These are phyloP conservation scores for Ophiostoma sp. DNA, from an alignment of 2,329 filamentous ascomycete species.

Conservation along the genomic window DNA sequence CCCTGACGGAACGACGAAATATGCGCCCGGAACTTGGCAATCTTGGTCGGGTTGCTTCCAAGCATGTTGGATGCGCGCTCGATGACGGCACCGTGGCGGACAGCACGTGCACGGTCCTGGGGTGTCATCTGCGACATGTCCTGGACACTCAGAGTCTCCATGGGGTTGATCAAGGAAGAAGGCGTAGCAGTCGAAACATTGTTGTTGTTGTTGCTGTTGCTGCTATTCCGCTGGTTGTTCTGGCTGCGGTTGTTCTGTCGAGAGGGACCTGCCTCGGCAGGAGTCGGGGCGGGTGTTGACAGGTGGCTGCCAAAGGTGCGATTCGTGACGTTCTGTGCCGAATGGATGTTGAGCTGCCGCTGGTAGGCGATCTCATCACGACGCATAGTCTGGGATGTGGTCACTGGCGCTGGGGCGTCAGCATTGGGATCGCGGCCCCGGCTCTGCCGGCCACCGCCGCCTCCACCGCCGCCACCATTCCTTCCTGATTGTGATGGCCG, in stretches of 20 bases:
- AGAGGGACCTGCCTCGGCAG: slow-evolving; percentile 16
- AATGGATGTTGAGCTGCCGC: slow-evolving; percentile 85
- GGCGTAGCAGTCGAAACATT: background rate
- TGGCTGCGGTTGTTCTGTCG: slow-evolving; percentile 4
- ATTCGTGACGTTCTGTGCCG: slow-evolving; percentile 70
- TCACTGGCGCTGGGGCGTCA: slow-evolving; percentile 63
- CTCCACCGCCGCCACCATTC: slow-evolving; percentile 35
- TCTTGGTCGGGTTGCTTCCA: slow-evolving; percentile 67
- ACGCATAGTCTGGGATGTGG: slow-evolving; percentile 72
- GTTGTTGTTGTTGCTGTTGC: background rate
- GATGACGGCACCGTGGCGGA: slow-evolving; percentile 78
- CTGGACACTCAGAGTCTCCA: slow-evolving; percentile 49
- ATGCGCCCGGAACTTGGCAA: slow-evolving; percentile 69
- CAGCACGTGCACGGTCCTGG: slow-evolving; percentile 72
- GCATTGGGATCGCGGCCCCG: slow-evolving; percentile 82
- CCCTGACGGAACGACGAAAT: slow-evolving; percentile 73
- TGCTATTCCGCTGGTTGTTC: slow-evolving; percentile 1
- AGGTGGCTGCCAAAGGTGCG: slow-evolving; percentile 82
- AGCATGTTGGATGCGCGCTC: slow-evolving; percentile 79
- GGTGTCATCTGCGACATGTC: slow-evolving; percentile 54
- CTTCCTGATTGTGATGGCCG: slow-evolving; percentile 52
- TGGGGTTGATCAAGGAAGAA: slow-evolving; percentile 31
- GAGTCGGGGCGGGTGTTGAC: slow-evolving; percentile 42
- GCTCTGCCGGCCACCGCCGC: slow-evolving; percentile 42
- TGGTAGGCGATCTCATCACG: slow-evolving; percentile 89